Evolutionary conservation across 345 rosid genomes (phyloP), one percentile per base, ranked within the genome.

Genomic region (Hevea brasiliensis): DNA sequence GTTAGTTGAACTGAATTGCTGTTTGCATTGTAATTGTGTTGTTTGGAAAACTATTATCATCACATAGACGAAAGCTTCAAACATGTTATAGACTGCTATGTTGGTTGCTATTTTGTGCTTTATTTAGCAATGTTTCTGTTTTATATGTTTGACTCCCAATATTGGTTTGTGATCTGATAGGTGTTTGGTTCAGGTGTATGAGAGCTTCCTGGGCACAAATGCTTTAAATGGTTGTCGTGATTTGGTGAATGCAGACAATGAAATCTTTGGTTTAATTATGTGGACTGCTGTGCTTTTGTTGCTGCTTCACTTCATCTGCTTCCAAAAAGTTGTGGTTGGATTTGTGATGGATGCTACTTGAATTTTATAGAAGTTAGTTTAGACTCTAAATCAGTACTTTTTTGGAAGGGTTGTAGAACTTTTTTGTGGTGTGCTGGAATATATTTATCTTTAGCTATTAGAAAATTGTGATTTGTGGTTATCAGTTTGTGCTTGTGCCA

Each of bases 211-310:
- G 82, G 82, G 70, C 53, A 65, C 75, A 74, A 65, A 70, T 75
- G 76, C 79, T 79, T 79, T 71, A 79, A 71, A 71, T 74, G 79
- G 76, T 79, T 79, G 75, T 79, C 76, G 76, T 79, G 82, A 71
- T 79, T 74, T 68, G 75, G 68, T 79, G 78, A 74, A 63, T 79
- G 78, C 79, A 71, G 71, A 72, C 78, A 74, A 61, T 79, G 78
- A 79, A 68, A 74, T 79, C 79, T 74, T 74, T 75, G 76, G 59
- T 70, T 79, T 79, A 59, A 56, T 70, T 74, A 56, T 79, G 72
- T 79, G 79, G 82, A 74, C 82, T 79, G 79, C 79, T 79, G 76
- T 79, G 79, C 76, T 79, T 75, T 79, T 45, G 82, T 79, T 79
- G 79, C 82, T 79, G 82, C 76, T 79, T 70, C 82, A 51, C 68